Conservation (phyloP, 441 rosid genomes). For the Arabidopsis lyrata region DNA sequence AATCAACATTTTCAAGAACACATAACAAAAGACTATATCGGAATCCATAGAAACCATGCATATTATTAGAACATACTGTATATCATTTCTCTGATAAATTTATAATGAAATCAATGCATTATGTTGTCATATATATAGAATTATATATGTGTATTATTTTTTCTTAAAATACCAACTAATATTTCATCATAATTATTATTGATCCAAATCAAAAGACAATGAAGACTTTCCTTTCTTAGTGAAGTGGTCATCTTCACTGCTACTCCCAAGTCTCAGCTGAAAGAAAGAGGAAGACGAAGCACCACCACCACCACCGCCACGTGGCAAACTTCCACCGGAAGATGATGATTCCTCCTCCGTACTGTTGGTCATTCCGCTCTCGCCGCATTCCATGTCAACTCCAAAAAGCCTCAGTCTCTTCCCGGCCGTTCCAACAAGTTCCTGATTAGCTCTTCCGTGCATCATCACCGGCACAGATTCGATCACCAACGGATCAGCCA, state of each 20-base stretch:
- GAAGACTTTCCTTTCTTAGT: constrained; percentile 78
- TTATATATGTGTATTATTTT: constrained; percentile 41
- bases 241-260: constrained; percentile 52
- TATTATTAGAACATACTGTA: constrained; percentile 6
- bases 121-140: constrained; percentile 38
- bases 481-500: constrained; percentile 53
- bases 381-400: constrained; percentile 67
- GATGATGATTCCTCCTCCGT: constrained; percentile 52
- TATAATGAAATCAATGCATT: constrained; percentile 36
- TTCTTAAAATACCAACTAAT: constrained; percentile 26
- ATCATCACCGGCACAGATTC: constrained; percentile 47
- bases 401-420: constrained; percentile 72
- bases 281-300: constrained; percentile 35
- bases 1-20: constrained; percentile 17
- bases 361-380: constrained; percentile 37
- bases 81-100: background rate
- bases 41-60: too few species aligned
- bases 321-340: constrained; percentile 45
- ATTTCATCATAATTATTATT: constrained; percentile 50
- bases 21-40: constrained; percentile 2
- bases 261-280: constrained; percentile 43
- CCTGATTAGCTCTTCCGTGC: constrained; percentile 31
- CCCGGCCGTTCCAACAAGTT: constrained; percentile 41
- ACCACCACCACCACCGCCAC: constrained; percentile 27
- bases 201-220: constrained; percentile 67